These are phyloP conservation scores for Zygnema circumcarinatum DNA, from an alignment of 139 green algal genomes.

Conservation along the genomic window DNA sequence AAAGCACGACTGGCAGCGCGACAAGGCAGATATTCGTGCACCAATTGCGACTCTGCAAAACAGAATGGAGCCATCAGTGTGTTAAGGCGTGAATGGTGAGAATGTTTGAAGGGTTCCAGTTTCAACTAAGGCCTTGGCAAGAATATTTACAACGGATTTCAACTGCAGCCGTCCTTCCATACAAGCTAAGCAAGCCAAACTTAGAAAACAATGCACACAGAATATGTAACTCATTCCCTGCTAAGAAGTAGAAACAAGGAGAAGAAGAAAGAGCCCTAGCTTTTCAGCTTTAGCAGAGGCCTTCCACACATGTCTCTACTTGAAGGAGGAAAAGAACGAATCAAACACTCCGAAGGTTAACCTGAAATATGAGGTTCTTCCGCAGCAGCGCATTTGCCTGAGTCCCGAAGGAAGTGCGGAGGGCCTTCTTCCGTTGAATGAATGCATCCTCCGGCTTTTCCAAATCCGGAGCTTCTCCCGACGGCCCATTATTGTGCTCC, in stretches of 20 bases:
- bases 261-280: too few species aligned
- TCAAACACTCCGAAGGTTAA: too few species aligned
- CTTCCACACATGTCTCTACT: too few species aligned
- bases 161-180: background rate
- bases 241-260: background rate
- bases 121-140: background rate
- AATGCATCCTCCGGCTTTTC: background rate
- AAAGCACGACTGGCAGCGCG: slow-evolving; percentile 40
- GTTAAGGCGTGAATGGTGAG: too few species aligned
- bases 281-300: too few species aligned
- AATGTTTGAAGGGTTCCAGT: too few species aligned
- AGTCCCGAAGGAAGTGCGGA: slow-evolving; percentile 22
- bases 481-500: background rate
- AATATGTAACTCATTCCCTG: too few species aligned
- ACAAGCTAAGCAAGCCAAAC: background rate
- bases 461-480: background rate
- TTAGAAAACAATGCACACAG: background rate
- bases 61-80: background rate
- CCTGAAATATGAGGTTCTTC: slow-evolving; percentile 52
- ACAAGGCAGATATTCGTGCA: slow-evolving; percentile 49
- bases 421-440: background rate
- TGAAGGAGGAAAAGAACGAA: too few species aligned
- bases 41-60: slow-evolving; percentile 55
- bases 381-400: slow-evolving; percentile 53
- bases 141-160: background rate